Conservation (phyloP, 495 filamentous ascomycete genomes). For the Trichoderma orchidacearum region DNA sequence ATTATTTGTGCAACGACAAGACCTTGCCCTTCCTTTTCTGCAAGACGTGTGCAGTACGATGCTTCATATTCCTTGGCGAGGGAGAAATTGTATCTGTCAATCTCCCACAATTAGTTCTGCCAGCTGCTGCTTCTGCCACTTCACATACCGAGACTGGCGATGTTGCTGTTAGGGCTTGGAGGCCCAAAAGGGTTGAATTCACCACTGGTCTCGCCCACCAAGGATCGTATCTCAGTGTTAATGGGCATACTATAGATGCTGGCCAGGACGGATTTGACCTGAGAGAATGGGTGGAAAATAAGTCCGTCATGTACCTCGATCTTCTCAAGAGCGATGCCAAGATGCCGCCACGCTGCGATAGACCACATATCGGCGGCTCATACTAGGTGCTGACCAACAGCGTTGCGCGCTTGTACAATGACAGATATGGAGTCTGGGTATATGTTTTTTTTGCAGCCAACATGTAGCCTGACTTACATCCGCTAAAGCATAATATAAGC, state of each 20-base stretch:
- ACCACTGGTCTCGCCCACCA: conserved; percentile 4
- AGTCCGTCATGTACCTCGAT: conserved; percentile 14
- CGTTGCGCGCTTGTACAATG: too few relatives aligned
- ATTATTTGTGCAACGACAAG: conserved; percentile 14
- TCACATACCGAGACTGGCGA: conserved; percentile 2
- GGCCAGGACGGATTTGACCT: conserved; percentile 13
- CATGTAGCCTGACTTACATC: too few relatives aligned
- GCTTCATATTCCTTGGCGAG: conserved; percentile 18
- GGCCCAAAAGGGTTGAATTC: conserved; percentile 10
- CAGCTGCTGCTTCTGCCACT: background rate
- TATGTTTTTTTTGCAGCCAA: too few relatives aligned
- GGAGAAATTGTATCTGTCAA: conserved; percentile 10
- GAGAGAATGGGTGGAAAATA: conserved; percentile 12
- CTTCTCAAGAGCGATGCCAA: background rate
- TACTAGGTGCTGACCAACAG: too few relatives aligned
- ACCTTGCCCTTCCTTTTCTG: conserved; percentile 17
- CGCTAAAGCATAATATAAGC: too few relatives aligned
- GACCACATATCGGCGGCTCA: background rate
- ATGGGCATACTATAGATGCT: conserved; percentile 12
- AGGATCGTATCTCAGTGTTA: conserved; percentile 12
- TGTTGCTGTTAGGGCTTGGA: conserved; percentile 10
- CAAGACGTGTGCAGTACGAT: conserved; percentile 15
- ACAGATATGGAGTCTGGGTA: too few relatives aligned
- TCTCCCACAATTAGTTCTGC: background rate
- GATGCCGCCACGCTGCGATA: background rate